Evolutionary conservation across 805 yeast genomes (phyloP).

Genomic region (Candida ortonii): DNA sequence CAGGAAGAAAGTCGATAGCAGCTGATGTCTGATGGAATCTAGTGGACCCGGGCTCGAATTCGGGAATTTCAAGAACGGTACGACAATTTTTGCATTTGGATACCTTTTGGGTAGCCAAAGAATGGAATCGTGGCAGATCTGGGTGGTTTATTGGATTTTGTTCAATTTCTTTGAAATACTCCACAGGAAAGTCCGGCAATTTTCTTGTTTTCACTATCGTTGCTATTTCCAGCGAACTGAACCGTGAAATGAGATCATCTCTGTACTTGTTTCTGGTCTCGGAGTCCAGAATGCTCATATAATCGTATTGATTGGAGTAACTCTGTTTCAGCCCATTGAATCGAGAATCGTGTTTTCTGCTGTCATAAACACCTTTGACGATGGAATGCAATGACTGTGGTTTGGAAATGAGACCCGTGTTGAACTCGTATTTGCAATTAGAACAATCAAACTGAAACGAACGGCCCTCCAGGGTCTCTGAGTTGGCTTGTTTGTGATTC

Average conservation of each 20-base stretch:
- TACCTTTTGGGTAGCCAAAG: slow-evolving; percentile 14
- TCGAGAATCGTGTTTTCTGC: slow-evolving; percentile 6
- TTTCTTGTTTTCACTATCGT: slow-evolving; percentile 9
- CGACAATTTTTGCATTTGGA: slow-evolving; percentile 26
- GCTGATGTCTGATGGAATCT: slow-evolving; percentile 14
- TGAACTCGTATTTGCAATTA: slow-evolving; percentile 35
- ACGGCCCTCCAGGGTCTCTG: slow-evolving; percentile 27
- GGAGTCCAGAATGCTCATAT: slow-evolving; percentile 11
- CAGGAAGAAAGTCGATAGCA: slow-evolving; percentile 26
- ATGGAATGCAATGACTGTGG: slow-evolving; percentile 40
- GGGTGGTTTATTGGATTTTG: slow-evolving; percentile 1
- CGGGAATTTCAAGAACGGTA: slow-evolving; percentile 16
- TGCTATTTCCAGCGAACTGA: slow-evolving; percentile 25
- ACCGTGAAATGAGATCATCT: slow-evolving; percentile 13
- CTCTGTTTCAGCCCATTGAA: slow-evolving; percentile 14
- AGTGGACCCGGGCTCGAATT: slow-evolving; percentile 19
- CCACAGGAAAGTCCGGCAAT: slow-evolving; percentile 4
- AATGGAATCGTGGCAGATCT: slow-evolving; percentile 20
- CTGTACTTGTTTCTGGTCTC: slow-evolving; percentile 7
- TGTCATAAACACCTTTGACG: slow-evolving; percentile 24
- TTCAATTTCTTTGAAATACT: too few relatives aligned
- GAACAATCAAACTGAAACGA: slow-evolving; percentile 39
- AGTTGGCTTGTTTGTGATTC: slow-evolving; percentile 9
- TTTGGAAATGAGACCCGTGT: slow-evolving; percentile 36
- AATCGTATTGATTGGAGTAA: slow-evolving; percentile 20